Conservation (phyloP, 208 protist species). For the Crithidia sp. region DNA sequence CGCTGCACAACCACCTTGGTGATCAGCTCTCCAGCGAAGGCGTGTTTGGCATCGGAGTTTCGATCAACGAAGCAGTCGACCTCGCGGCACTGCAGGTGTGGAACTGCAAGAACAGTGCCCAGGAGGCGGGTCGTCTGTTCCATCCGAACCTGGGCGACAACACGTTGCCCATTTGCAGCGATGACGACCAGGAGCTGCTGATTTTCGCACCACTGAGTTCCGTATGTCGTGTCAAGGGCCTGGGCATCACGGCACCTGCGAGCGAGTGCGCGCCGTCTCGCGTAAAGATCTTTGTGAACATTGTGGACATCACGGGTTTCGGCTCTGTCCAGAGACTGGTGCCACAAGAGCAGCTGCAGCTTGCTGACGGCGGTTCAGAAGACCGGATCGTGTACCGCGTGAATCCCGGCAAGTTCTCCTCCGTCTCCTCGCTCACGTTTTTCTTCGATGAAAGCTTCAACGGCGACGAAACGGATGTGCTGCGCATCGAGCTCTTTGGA, state of each 20-base stretch:
- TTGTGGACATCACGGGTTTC: slow-evolving; percentile 66
- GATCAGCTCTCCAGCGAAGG: slow-evolving; percentile 72
- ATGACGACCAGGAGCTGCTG: slow-evolving; percentile 82
- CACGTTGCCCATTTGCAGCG: slow-evolving; percentile 72
- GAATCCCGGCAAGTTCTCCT: slow-evolving; percentile 72
- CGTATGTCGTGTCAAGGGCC: slow-evolving; percentile 63
- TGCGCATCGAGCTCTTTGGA: slow-evolving; percentile 87
- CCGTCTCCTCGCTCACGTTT: slow-evolving; percentile 54
- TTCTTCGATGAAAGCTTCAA: slow-evolving; percentile 84
- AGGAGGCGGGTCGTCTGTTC: slow-evolving; percentile 64
- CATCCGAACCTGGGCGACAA: slow-evolving; percentile 53
- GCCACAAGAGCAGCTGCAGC: slow-evolving; percentile 76
- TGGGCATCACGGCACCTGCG: slow-evolving; percentile 67
- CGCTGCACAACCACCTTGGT: slow-evolving; percentile 77
- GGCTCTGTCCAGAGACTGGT: slow-evolving; percentile 74
- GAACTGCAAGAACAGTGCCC: slow-evolving; percentile 58
- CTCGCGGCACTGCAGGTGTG: slow-evolving; percentile 67
- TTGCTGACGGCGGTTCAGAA: slow-evolving; percentile 57
- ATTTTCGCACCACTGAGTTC: slow-evolving; percentile 69
- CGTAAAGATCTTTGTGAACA: slow-evolving; percentile 85
- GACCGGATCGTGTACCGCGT: slow-evolving; percentile 84
- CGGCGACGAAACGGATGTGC: slow-evolving; percentile 70
- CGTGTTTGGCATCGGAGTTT: slow-evolving; percentile 65
- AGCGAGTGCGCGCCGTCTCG: slow-evolving; percentile 59
- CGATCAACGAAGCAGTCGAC: slow-evolving; percentile 75